These are phyloP conservation scores for Suhomyces bribrorum DNA, from an alignment of 1,139 yeast species.

Conservation along the genomic window DNA sequence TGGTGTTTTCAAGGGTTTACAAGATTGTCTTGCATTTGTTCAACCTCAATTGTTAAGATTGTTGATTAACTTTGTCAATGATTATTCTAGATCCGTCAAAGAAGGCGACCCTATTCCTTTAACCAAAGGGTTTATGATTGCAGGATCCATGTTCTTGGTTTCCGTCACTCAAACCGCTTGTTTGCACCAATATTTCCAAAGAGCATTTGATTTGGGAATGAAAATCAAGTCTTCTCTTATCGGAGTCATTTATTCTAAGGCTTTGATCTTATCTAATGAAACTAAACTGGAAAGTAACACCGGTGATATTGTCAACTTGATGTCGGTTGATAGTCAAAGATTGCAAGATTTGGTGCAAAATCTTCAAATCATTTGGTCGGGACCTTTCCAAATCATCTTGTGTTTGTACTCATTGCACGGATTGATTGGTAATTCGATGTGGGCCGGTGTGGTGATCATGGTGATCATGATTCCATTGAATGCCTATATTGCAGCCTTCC, in stretches of 20 bases:
- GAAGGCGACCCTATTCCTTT: slow-evolving; percentile 53
- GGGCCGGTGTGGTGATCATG: slow-evolving; percentile 93
- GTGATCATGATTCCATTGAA: slow-evolving; percentile 84
- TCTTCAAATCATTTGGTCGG: slow-evolving; percentile 91
- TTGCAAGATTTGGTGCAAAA: slow-evolving; percentile 87
- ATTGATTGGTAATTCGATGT: slow-evolving; percentile 86
- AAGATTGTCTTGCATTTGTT: slow-evolving; percentile 78
- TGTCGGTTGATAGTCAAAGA: slow-evolving; percentile 97
- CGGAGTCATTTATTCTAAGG: slow-evolving; percentile 75
- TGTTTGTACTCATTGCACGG: slow-evolving; percentile 78
- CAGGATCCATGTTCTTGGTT: slow-evolving; percentile 78
- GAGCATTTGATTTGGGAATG: slow-evolving; percentile 90
- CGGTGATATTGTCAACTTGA: slow-evolving; percentile 96
- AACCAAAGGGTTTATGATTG: slow-evolving; percentile 80
- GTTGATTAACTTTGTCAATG: slow-evolving; percentile 80
- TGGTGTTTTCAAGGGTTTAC: slow-evolving; percentile 73
- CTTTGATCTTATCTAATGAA: slow-evolving; percentile 80
- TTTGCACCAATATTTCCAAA: slow-evolving; percentile 90
- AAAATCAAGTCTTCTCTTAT: slow-evolving; percentile 79
- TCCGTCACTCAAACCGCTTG: slow-evolving; percentile 82
- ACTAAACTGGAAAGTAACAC: slow-evolving; percentile 78
- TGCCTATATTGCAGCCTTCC: slow-evolving; percentile 68
- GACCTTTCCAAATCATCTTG: slow-evolving; percentile 86
- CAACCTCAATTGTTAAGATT: slow-evolving; percentile 85
- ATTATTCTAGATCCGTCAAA: slow-evolving; percentile 52